These are phyloP conservation scores for Trypanosomatidae sp. DNA, from an alignment of 208 protist species.

Conservation along the genomic window DNA sequence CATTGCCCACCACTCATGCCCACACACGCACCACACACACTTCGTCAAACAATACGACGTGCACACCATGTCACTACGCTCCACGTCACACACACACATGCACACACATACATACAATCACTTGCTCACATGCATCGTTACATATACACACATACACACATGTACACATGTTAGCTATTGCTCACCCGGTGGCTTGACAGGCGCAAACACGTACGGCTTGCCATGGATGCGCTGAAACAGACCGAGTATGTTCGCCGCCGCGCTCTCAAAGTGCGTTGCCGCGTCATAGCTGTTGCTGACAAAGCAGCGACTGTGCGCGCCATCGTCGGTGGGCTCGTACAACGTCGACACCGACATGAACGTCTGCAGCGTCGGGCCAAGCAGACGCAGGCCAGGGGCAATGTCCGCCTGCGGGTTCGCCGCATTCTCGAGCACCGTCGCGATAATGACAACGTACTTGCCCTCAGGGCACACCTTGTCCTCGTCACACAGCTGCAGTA, in stretches of 20 bases:
- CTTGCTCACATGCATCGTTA: no score
- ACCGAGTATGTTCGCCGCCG: conserved; percentile 93
- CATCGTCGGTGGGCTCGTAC: conserved; percentile 88
- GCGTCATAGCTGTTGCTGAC: conserved; percentile 95
- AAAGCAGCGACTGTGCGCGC: conserved; percentile 84
- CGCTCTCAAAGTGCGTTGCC: conserved; percentile 98
- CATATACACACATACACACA: neutral
- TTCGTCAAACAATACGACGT: no score
- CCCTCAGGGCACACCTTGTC: conserved; percentile 96
- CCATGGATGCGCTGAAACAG: conserved; percentile 96
- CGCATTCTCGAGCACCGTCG: conserved; percentile 94
- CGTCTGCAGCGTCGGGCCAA: conserved; percentile 85
- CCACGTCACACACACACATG: conserved; percentile 1
- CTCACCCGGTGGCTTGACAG: conserved; percentile 33
- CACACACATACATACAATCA: neutral
- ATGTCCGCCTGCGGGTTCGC: conserved; percentile 91
- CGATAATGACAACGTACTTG: conserved; percentile 96
- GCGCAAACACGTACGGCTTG: conserved; percentile 81
- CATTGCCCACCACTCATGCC: no score
- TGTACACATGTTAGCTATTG: neutral
- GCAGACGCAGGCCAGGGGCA: conserved; percentile 82
- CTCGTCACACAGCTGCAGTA: conserved; percentile 85
- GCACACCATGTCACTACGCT: conserved; percentile 6
- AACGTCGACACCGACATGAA: conserved; percentile 86
- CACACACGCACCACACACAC: no score